Evolutionary conservation across 768 basidiomycete genomes (phyloP).

Genomic region (Mycena haematopus): DNA sequence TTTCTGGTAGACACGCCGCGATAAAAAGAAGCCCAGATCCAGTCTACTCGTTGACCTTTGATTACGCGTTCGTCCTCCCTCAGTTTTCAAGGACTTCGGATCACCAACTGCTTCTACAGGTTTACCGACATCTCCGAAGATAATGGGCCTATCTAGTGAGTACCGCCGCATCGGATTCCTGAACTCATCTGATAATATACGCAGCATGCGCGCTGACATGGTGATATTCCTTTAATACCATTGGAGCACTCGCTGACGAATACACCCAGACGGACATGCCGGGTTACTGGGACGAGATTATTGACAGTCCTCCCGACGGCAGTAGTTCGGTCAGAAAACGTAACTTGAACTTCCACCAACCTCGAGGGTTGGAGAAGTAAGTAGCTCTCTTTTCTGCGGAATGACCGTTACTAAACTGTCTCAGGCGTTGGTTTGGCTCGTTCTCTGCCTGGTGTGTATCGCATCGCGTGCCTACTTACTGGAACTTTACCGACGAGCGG

Average conservation of each 20-base stretch:
- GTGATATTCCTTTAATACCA: background rate
- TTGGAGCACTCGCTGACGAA: background rate
- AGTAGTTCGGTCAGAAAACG: too few species aligned
- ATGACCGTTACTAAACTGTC: constrained; percentile 1
- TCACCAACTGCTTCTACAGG: constrained; percentile 4
- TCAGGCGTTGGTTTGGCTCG: constrained; percentile 30
- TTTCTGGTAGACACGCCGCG: background rate
- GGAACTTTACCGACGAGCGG: too few species aligned
- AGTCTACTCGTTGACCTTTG: background rate
- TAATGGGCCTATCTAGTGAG: constrained; percentile 23
- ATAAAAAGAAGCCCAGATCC: background rate
- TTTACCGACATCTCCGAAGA: background rate
- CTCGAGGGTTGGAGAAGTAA: constrained; percentile 7
- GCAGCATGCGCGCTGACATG: constrained; percentile 23
- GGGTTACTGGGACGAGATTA: constrained; percentile 15
- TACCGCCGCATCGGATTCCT: background rate
- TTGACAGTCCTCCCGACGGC: background rate
- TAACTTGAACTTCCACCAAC: constrained; percentile 21
- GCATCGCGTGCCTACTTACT: too few species aligned
- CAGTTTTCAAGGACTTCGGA: background rate
- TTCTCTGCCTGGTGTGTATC: constrained; percentile 15
- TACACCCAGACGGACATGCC: constrained; percentile 23
- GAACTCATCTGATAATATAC: background rate
- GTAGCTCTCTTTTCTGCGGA: too few species aligned
- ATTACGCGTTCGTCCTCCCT: constrained; percentile 18